Evolutionary conservation across 768 basidiomycete species (phyloP), one percentile per base, ranked within the genome.

Genomic region (Kwoniella newhampshirensis): DNA sequence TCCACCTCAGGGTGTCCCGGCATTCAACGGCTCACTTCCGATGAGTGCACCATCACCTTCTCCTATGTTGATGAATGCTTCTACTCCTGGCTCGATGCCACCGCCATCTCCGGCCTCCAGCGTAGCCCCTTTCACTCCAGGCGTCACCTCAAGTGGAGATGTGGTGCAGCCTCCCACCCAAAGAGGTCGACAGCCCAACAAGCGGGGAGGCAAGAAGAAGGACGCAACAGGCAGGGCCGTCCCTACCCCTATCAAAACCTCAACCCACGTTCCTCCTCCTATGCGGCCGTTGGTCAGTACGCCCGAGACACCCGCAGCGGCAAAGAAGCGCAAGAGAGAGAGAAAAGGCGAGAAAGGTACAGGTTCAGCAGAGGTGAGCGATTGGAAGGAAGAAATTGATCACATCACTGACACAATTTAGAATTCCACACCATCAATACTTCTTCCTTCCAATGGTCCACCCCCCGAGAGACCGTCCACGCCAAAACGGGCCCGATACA

Each of bases 401-500:
- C 20, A n/a, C 17, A 23, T 20, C 13, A 32, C 32, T 6, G 13
- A 32, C 6, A n/a, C 20, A 4, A 12, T 26, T 15, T 9, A 58
- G 50, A 55, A 49, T 15, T 57, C 47, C 5, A 48, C 49, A n/a
- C 51, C 63, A 23, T 37, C 35, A 26, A 6, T 54, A 21, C 18
- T 35, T 15, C 43, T 50, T 18, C 27, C 51, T 3, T 45, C 49
- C 7, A 20, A 43, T 27, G 15, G 26, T 37, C 35, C 25, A 32
- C 44, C 43, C 17, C 40, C 54, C 4, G 51, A 37, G 20, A 42
- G 60, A 37, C 68, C 65, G 2, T 58, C 67, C 9, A 59, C 62
- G n/a, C 64, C 71, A 0, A 71, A 72, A 51, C 62, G 73, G 78
- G 83, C 51, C 30, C 83, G 87, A 56, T 85, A 87, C 62, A 92